Base-by-base conservation (phyloP, 2,329 filamentous ascomycete genomes). In the Cytospora piceicola region DNA sequence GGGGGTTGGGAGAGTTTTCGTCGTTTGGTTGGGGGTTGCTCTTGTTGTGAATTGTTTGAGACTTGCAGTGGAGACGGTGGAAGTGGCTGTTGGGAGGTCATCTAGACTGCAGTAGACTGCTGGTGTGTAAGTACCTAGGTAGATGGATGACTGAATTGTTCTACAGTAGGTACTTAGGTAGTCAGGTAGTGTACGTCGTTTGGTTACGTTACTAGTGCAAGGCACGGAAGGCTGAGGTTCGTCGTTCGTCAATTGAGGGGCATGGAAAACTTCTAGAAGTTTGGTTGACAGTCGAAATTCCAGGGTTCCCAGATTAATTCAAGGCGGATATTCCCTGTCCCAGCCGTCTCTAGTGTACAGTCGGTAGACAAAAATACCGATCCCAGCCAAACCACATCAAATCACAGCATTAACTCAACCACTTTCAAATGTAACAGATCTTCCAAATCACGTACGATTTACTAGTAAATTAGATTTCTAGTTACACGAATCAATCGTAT, bases 21-120 rank as follows among this genome's bases (percentile, higher is more conserved):
- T 51, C 39, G 61, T 14, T 49, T 39, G 34, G 49, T 36, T 22
- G 60, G n/a, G 53, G 63, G n/a, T 49, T 24, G 46, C 12, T 36
- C 34, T 14, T 36, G 11, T 14, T 36, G 11, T 36, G 34, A 4
- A 14, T 11, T 22, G 24, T 49, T 14, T 20, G n/a, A 8, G n/a
- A 11, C 36, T 64, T 66, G 30, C 36, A 42, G 29, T 39, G 53
- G 24, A 24, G 36, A 30, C n/a, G 36, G 39, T 17, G 15, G 15
- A 30, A 53, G 17, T 30, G 49, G 24, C 20, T 32, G 49, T 30
- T 51, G 59, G 46, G 59, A 34, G 29, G 22, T 1, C 32, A 58
- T 39, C 32, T 24, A 58, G 46, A 39, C 34, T 36, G 34, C 32
- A 11, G 11, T 7, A 36, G 32, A 9, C 34, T 29, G 55, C 36